phyloP scores from a whole-genome alignment of 2,329 filamentous ascomycete genomes.

The Mycocentrospora acerina region DNA sequence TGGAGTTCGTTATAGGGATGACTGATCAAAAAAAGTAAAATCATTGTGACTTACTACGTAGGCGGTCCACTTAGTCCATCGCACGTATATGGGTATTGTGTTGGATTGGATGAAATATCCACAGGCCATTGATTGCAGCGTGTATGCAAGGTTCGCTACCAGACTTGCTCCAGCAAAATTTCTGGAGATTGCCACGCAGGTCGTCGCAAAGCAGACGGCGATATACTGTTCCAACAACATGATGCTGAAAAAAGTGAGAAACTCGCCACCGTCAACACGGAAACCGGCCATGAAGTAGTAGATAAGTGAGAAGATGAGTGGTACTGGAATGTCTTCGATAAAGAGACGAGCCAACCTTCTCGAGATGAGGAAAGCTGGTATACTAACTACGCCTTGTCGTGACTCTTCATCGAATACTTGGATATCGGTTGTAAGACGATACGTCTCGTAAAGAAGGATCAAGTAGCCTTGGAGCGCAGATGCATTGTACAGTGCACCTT shows the following conservation, averaged over 20 bases:
- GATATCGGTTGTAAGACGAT: slow-evolving; percentile 73
- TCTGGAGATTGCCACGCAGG: slow-evolving; percentile 65
- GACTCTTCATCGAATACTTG: slow-evolving; percentile 74
- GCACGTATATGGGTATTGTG: slow-evolving; percentile 73
- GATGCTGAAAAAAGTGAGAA: slow-evolving; percentile 71
- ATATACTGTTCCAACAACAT: slow-evolving; percentile 72
- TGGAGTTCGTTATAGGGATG: too few relatives aligned
- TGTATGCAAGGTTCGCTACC: slow-evolving; percentile 72
- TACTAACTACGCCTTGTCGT: slow-evolving; percentile 70
- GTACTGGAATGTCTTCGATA: slow-evolving; percentile 72
- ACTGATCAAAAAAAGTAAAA: neutral
- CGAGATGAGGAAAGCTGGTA: slow-evolving; percentile 69
- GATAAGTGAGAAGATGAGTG: slow-evolving; percentile 68
- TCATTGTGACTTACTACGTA: slow-evolving; percentile 49
- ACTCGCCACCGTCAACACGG: slow-evolving; percentile 62
- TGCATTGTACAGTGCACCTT: slow-evolving; percentile 72
- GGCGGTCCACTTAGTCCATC: slow-evolving; percentile 72
- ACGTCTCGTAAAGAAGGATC: slow-evolving; percentile 74
- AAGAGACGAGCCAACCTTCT: slow-evolving; percentile 67
- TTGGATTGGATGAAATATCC: slow-evolving; percentile 76
- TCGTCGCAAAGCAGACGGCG: slow-evolving; percentile 69
- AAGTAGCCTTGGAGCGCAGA: slow-evolving; percentile 74
- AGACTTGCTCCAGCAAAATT: slow-evolving; percentile 71
- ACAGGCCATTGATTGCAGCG: slow-evolving; percentile 71
- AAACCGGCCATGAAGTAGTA: slow-evolving; percentile 81